Evolutionary conservation across 1,284 basidiomycete genomes (phyloP).

Genomic region (Singerocomus inundabilis): DNA sequence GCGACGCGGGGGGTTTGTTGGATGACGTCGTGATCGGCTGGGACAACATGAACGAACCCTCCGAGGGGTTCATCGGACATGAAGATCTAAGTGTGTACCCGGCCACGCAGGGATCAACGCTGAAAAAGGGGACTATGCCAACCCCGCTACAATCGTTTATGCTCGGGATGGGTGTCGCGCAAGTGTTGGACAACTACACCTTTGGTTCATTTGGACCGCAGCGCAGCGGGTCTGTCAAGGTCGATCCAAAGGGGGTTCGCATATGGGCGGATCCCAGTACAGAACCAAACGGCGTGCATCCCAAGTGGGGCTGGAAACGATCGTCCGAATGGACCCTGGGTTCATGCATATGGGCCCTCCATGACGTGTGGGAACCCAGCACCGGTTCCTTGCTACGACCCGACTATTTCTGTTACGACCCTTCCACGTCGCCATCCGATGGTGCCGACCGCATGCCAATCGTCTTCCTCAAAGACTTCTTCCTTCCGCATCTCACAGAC

Average conservation of each 20-base stretch:
- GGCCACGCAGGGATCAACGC: constrained; percentile 60
- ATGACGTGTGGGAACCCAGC: constrained; percentile 88
- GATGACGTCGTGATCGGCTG: constrained; percentile 93
- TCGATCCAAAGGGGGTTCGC: constrained; percentile 81
- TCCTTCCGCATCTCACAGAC: constrained; percentile 72
- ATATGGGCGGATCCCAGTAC: constrained; percentile 66
- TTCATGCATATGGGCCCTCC: constrained; percentile 88
- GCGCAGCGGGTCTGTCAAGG: constrained; percentile 66
- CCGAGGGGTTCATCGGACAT: constrained; percentile 83
- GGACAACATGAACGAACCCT: constrained; percentile 96
- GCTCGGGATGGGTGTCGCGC: constrained; percentile 84
- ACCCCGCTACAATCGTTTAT: constrained; percentile 83
- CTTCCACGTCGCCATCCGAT: constrained; percentile 16
- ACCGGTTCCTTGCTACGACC: constrained; percentile 70
- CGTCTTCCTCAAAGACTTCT: constrained; percentile 81
- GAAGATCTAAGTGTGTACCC: constrained; percentile 70
- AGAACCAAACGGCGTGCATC: constrained; percentile 45
- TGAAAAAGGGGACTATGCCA: constrained; percentile 86
- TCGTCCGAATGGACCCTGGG: constrained; percentile 75
- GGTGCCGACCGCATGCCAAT: constrained; percentile 36
- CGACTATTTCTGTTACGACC: constrained; percentile 72
- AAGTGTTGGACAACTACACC: constrained; percentile 84
- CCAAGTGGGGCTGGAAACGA: constrained; percentile 39
- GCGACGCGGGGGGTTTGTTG: constrained; percentile 64
- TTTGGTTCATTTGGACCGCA: constrained; percentile 83